Base-by-base conservation (phyloP, 2,329 filamentous ascomycete species). In the Fusarium sp. region DNA sequence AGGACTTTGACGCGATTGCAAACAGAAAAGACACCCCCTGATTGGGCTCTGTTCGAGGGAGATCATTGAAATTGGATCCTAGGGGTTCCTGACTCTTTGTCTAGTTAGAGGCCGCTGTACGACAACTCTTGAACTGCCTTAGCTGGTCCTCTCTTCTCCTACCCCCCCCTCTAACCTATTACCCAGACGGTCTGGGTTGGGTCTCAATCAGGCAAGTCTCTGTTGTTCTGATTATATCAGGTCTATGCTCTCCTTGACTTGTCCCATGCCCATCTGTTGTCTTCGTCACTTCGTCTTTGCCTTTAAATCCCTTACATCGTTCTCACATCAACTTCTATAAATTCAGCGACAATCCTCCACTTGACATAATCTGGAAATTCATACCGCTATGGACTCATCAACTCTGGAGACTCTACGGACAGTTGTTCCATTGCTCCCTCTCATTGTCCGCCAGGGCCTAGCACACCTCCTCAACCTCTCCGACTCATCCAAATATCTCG, bases 401-500 rank as follows among this genome's bases (percentile, higher is more conserved):
- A 60, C 68, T n/a, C 23, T 71, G 38, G 66, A 77, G 42, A 59
- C 78, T 10, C 57, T 78, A 18, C 52, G 65, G 54, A 66, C 78
- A 23, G 69, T 89, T n/a, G 71, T 90, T 31, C 86, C 89, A 15
- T 85, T 87, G 71, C 76, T 93, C 5, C 92, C 92, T 0, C 82
- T 91, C 15, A 83, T 93, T 14, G 77, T 88, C n/a, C 89, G 89
- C 70, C 87, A 91, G 3, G 85, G 89, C 5, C 69, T 93, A 18
- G 82, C 87, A 52, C 92, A 94, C 76, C 78, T 90, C 5, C 84
- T 97, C 12, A 88, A 87, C 33, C 82, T 92, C 44, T 94, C 94
- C 0, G 86, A 91, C 38, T 90, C 90, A 12, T 89, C 92, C 9
- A 88, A 90, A 51, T 94, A 96, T 83, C 91, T 95, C 83, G 92